Conservation (phyloP, 83 land plant genomes). For the Diphasiastrum complanatum region DNA sequence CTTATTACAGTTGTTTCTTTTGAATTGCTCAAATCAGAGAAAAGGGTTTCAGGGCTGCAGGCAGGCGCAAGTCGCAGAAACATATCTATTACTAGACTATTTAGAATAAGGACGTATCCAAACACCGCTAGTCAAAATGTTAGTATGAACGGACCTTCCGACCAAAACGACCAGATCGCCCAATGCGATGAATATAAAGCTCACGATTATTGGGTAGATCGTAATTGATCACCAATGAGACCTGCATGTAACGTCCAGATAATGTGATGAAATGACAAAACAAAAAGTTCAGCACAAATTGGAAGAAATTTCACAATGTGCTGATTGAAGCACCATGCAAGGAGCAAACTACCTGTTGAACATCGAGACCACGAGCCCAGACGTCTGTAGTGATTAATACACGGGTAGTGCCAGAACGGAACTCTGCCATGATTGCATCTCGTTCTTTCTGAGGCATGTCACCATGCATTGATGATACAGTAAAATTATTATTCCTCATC, state of each 20-base stretch:
- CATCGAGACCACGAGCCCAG: conserved; percentile 98
- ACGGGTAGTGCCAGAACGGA: conserved; percentile 68
- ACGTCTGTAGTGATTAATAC: conserved; percentile 98
- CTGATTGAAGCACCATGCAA: too few relatives aligned
- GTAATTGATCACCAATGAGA: conserved; percentile 89
- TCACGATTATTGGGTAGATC: conserved; percentile 96
- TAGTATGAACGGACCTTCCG: conserved; percentile 95
- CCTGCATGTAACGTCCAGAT: conserved; percentile 36
- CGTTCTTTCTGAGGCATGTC: conserved; percentile 98
- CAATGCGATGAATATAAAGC: conserved; percentile 87
- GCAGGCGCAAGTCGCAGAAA: neutral
- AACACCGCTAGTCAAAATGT: neutral
- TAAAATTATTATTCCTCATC: conserved; percentile 85
- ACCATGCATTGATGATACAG: conserved; percentile 96
- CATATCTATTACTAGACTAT: neutral
- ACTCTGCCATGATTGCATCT: conserved; percentile 91
- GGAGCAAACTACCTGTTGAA: conserved; percentile 60
- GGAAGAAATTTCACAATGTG: too few relatives aligned
- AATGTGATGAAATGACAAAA: conserved; percentile 4
- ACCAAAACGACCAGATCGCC: conserved; percentile 98
- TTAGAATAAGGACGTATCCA: too few relatives aligned
- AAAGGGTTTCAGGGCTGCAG: too few relatives aligned
- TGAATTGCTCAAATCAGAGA: too few relatives aligned
- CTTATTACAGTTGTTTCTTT: too few relatives aligned
- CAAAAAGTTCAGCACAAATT: neutral